A percentile compares a stretch with the other conserved stretches of the same genome.
Evolutionary conservation across 352 stramenopile species (phyloP).

Genomic region (Globisporangium paddicum): DNA sequence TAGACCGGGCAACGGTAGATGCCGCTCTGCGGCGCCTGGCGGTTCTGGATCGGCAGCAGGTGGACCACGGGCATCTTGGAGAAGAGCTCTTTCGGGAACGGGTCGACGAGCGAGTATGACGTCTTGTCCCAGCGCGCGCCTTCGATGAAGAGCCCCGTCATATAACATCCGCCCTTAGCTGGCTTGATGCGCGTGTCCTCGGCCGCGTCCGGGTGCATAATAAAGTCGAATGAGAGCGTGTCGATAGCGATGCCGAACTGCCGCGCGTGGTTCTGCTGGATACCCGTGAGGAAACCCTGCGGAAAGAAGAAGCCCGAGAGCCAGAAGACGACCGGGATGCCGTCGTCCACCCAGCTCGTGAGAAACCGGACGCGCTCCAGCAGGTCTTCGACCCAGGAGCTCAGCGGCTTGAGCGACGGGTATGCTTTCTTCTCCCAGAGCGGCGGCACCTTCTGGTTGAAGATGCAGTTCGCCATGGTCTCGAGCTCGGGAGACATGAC

Average conservation of each 20-base stretch:
- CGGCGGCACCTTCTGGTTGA: conserved; percentile 84
- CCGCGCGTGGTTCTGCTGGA: conserved; percentile 63
- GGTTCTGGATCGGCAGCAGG: conserved; percentile 79
- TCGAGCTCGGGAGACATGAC: conserved; percentile 24
- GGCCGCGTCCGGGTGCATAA: conserved; percentile 58
- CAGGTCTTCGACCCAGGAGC: conserved; percentile 86
- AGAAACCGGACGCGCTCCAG: conserved; percentile 72
- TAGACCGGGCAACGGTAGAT: conserved; percentile 95
- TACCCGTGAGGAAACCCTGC: conserved; percentile 77
- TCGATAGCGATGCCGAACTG: conserved; percentile 78
- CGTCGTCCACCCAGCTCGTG: conserved; percentile 29
- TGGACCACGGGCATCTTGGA: conserved; percentile 89
- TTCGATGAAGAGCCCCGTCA: conserved; percentile 88
- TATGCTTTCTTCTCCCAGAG: conserved; percentile 90
- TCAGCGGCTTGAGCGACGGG: conserved; percentile 87
- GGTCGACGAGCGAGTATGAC: conserved; percentile 77
- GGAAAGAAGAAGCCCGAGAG: conserved; percentile 94
- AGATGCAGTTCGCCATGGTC: conserved; percentile 80
- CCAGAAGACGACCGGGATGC: conserved; percentile 65
- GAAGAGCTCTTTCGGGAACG: conserved; percentile 91
- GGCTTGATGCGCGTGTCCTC: conserved; percentile 28
- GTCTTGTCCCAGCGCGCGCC: conserved; percentile 84
- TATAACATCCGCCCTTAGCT: conserved; percentile 81
- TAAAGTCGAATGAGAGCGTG: conserved; percentile 75
- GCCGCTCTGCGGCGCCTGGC: conserved; percentile 62